Percentiles rank a stretch among this genome's conserved stretches.
Conservation (phyloP, 768 basidiomycete species). For the Mycena polygramma region DNA sequence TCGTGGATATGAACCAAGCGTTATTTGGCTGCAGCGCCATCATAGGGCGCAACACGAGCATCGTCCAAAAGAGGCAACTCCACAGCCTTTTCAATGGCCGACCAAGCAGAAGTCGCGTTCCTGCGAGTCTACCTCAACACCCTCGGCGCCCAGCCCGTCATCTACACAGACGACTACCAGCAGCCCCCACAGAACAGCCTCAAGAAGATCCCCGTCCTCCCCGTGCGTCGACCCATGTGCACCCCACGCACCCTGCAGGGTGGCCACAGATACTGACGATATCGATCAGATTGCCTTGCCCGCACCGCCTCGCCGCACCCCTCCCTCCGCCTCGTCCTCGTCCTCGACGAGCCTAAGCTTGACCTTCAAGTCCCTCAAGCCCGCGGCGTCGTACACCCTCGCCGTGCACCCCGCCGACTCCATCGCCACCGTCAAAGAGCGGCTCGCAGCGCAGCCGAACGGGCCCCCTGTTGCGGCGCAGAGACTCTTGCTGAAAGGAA, state of each 20-base stretch:
- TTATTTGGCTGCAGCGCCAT: not conserved
- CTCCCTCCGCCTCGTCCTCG: not conserved
- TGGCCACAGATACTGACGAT: conserved; percentile 2
- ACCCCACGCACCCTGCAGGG: no score
- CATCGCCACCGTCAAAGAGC: conserved; percentile 82
- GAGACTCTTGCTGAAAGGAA: conserved; percentile 92
- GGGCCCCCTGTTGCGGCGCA: conserved; percentile 88
- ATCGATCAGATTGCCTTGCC: conserved; percentile 67
- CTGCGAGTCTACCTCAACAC: conserved; percentile 75
- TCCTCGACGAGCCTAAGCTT: conserved; percentile 60
- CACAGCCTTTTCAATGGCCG: conserved; percentile 48
- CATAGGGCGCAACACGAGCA: not conserved
- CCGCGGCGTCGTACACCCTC: conserved; percentile 80
- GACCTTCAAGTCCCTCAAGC: conserved; percentile 94
- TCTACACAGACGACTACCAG: conserved; percentile 82
- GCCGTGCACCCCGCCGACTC: conserved; percentile 85
- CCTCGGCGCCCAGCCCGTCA: conserved; percentile 75
- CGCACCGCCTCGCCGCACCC: conserved; percentile 62
- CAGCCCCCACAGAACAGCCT: conserved; percentile 75
- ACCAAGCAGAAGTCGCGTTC: conserved; percentile 76
- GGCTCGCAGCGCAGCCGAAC: conserved; percentile 72
- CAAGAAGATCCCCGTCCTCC: conserved; percentile 77
- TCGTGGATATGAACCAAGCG: no score
- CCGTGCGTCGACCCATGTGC: conserved; percentile 52
- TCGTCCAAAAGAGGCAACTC: conserved; percentile 2